Percentiles rank a stretch among this genome's conserved stretches.
phyloP scores from a whole-genome alignment of 257 asterid genomes.

The Lycium barbarum region DNA sequence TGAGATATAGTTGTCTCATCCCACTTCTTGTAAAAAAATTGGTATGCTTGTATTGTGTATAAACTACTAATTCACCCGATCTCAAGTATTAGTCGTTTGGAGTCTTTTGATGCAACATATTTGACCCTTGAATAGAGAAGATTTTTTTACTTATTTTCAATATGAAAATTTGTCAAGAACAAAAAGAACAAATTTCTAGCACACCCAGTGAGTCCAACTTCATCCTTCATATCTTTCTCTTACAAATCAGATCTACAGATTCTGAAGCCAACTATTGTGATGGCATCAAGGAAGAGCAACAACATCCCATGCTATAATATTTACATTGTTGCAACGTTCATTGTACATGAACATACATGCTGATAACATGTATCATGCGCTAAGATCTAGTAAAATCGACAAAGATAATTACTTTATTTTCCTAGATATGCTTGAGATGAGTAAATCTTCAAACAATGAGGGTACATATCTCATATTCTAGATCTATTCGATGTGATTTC shows the following conservation, averaged over 20 bases:
- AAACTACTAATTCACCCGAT: background rate
- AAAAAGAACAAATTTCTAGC: no score
- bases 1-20: constrained; percentile 34
- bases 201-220: no score
- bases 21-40: background rate
- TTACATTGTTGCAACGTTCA: background rate
- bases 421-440: no score
- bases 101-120: background rate
- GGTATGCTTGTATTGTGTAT: no score
- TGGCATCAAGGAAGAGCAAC: background rate
- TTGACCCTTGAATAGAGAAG: background rate
- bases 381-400: no score
- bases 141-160: background rate
- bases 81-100: background rate
- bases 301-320: background rate
- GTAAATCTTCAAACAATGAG: no score
- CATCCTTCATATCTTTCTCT: background rate
- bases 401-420: no score
- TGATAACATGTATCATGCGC: background rate
- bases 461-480: no score
- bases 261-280: background rate
- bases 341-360: background rate
- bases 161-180: no score
- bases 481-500: no score
- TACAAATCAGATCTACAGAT: background rate